These are phyloP conservation scores for Scenedesmus sp. DNA, from an alignment of 163 green algal species.

Conservation along the genomic window DNA sequence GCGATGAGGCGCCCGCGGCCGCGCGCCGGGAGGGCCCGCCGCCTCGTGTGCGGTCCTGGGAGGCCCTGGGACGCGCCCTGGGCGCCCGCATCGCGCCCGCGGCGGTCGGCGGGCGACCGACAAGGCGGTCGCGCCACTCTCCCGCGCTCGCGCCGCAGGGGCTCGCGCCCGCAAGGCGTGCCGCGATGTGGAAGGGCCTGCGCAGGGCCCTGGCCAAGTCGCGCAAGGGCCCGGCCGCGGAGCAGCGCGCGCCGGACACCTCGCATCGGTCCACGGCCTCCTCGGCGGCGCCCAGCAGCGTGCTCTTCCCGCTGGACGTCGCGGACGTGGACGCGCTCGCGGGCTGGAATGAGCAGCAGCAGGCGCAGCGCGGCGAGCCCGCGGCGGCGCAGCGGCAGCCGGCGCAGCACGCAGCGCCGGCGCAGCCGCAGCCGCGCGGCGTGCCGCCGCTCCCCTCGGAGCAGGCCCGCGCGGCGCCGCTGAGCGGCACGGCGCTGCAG, in stretches of 20 bases:
- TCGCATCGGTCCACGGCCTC: slow-evolving; percentile 2
- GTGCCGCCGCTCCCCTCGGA: slow-evolving; percentile 4
- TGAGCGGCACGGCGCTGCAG: background rate
- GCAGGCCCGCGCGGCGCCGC: background rate
- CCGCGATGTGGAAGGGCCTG: slow-evolving; percentile 32
- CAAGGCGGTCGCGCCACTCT: too few species aligned
- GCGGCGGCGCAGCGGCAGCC: background rate
- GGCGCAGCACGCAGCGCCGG: background rate
- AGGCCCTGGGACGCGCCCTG: too few species aligned
- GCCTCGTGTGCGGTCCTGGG: too few species aligned
- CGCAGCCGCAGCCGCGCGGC: background rate
- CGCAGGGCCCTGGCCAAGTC: slow-evolving; percentile 34
- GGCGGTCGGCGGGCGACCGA: too few species aligned
- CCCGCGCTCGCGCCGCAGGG: too few species aligned
- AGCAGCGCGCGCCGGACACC: background rate
- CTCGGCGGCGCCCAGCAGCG: slow-evolving; percentile 28
- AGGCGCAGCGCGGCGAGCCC: background rate
- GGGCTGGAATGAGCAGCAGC: background rate
- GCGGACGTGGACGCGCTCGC: background rate
- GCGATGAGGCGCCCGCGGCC: too few species aligned
- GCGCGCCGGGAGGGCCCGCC: too few species aligned
- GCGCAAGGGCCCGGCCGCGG: background rate
- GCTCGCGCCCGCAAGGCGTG: too few species aligned
- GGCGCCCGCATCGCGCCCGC: too few species aligned
- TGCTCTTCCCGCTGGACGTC: slow-evolving; percentile 30